A percentile compares a stretch with the other conserved stretches of the same genome.
Evolutionary conservation across 179 eudicot genomes (phyloP).

Genomic region (Vitellaria paradoxa): DNA sequence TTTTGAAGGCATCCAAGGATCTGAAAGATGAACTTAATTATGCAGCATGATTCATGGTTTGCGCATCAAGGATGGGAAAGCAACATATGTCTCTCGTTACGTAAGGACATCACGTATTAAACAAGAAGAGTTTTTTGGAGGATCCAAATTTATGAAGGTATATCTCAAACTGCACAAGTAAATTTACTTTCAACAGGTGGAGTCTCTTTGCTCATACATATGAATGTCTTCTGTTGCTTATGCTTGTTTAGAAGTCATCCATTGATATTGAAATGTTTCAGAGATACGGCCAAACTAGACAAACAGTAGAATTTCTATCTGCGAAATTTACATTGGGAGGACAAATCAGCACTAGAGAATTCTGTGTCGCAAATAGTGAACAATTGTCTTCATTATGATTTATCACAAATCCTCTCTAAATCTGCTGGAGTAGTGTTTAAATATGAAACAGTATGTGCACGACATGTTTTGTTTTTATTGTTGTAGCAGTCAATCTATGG

Average conservation of each 20-base stretch:
- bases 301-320: not conserved
- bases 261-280: not conserved
- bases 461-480: too few species aligned
- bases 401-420: too few species aligned
- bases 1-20: not conserved
- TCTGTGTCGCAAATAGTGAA: too few species aligned
- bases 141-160: constrained; percentile 89
- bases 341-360: too few species aligned
- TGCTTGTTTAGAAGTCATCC: not conserved
- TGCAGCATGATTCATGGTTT: constrained; percentile 92
- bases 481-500: too few species aligned
- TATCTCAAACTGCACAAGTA: constrained; percentile 5
- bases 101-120: constrained; percentile 76
- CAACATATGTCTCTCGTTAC: constrained; percentile 92
- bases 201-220: not conserved
- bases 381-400: too few species aligned
- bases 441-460: too few species aligned
- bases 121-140: constrained; percentile 85
- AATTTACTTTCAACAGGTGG: not conserved
- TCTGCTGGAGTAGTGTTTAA: too few species aligned
- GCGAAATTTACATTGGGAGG: too few species aligned
- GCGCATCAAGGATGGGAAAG: constrained; percentile 91
- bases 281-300: not conserved
- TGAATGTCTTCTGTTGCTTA: not conserved
- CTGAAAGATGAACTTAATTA: constrained; percentile 3